A percentile compares a stretch with the other conserved stretches of the same genome.
phyloP scores from a whole-genome alignment of 1,284 basidiomycete species.

The Ceratobasidium sp. region DNA sequence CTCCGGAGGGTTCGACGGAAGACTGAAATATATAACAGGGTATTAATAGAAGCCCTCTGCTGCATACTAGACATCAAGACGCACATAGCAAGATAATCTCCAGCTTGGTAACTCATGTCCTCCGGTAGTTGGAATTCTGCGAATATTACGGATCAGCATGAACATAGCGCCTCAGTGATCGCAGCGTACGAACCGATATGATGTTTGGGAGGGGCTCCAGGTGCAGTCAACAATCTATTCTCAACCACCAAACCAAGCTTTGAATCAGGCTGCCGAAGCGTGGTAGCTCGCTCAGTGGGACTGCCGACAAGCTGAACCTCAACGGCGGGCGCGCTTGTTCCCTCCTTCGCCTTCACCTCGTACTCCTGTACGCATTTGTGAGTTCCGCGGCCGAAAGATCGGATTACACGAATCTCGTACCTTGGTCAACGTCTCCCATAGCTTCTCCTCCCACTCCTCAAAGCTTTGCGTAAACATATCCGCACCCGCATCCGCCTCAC shows the following conservation, averaged over 20 bases:
- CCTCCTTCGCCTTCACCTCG: slow-evolving; percentile 7
- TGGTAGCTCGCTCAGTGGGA: slow-evolving; percentile 20
- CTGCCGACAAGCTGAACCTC: slow-evolving; percentile 21
- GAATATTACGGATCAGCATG: too few species aligned
- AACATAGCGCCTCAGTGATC: too few species aligned
- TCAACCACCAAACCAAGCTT: slow-evolving; percentile 29
- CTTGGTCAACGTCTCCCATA: slow-evolving; percentile 64
- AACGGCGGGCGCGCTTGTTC: not conserved
- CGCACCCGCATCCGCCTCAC: slow-evolving; percentile 62
- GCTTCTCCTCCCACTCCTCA: slow-evolving; percentile 61
- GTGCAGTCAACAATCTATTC: slow-evolving; percentile 31
- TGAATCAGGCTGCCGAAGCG: slow-evolving; percentile 33
- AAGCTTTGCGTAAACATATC: slow-evolving; percentile 64
- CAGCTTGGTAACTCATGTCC: slow-evolving; percentile 41
- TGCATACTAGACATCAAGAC: too few species aligned
- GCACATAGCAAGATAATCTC: slow-evolving; percentile 45
- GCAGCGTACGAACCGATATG: too few species aligned
- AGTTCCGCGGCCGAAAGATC: not conserved
- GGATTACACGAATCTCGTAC: too few species aligned
- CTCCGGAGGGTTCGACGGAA: slow-evolving; percentile 32
- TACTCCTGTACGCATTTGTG: slow-evolving; percentile 23
- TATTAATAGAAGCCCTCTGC: not conserved
- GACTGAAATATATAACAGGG: not conserved
- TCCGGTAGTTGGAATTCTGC: slow-evolving; percentile 37
- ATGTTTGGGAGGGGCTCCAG: slow-evolving; percentile 24